Base-by-base conservation (phyloP, 2,329 filamentous ascomycete genomes). In the Talaromyces funiculosus region DNA sequence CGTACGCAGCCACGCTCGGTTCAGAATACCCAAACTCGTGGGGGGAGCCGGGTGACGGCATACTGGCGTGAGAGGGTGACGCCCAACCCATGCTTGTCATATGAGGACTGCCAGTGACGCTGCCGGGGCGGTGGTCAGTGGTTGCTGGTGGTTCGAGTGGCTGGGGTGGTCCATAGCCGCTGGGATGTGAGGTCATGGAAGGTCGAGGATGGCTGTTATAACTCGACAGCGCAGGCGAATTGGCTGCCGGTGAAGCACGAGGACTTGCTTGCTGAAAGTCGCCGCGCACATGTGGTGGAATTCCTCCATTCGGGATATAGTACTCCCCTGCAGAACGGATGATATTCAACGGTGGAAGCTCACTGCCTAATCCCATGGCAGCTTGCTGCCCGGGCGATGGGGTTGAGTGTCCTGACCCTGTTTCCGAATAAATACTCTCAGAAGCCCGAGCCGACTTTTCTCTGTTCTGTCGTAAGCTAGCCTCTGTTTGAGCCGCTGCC, bases 21-120 rank as follows among this genome's bases (percentile, higher is more conserved):
- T 96, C 91, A 0, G 90, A 89, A 67, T 97, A 95, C 7, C 88
- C 86, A 71, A 95, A 96, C 63, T 90, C 86, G 65, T 91, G 92
- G 24, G 72, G 70, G 16, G 84, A 85, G 47, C 82, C 84, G 47
- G 92, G 89, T 8, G 89, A 88, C 9, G 88, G 86, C 65, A 91
- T 86, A 33, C 84, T 83, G 64, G 86, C 84, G 66, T 92, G 89
- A 2, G 87, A 85, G 3, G 92, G 92, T 4, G 92, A 95, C 66
- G 91, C 89, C 92, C 93, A 97, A 59, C 90, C 89, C 64, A 90
- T 83, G 63, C 83, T 86, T 63, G 79, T 77, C 86, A 96, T 90
- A 74, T 97, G 92, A 55, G 93, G 92, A 73, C 92, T 96, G 57
- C 90, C 89, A 60, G 81, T 86, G n/a, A 84, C 87, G 71, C 90